Conservation (phyloP, 2,329 filamentous ascomycete genomes). For the Plenodomus tracheiphilus region DNA sequence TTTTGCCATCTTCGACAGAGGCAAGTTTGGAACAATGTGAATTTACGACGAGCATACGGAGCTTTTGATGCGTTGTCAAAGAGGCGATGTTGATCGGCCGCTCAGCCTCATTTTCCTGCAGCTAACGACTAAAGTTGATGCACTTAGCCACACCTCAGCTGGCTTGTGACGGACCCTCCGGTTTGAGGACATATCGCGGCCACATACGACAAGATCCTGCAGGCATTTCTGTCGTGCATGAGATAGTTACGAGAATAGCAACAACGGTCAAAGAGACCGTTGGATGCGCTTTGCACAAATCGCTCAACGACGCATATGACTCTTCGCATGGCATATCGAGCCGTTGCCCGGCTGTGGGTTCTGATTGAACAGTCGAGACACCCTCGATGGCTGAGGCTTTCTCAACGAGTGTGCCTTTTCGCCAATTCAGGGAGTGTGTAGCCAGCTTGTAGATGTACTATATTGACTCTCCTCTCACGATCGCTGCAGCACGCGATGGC, state of each 20-base stretch:
- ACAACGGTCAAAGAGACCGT: conserved; percentile 20
- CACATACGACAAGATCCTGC: conserved; percentile 19
- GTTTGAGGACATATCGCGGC: conserved; percentile 15
- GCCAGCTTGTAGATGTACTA: conserved; percentile 19
- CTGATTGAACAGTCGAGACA: conserved; percentile 33
- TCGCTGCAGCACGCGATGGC: conserved; percentile 16
- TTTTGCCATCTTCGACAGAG: conserved; percentile 11
- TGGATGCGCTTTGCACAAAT: conserved; percentile 27
- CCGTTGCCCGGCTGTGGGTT: conserved; percentile 25
- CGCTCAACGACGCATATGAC: conserved; percentile 32
- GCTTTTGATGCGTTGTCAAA: conserved; percentile 38
- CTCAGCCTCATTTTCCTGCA: conserved; percentile 39
- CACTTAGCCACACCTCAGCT: conserved; percentile 41
- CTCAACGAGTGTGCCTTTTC: conserved; percentile 20
- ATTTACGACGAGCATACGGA: conserved; percentile 14
- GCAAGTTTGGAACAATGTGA: conserved; percentile 2
- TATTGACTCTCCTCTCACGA: conserved; percentile 19
- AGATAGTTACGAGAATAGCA: conserved; percentile 36
- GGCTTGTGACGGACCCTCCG: conserved; percentile 30
- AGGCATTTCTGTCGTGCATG: conserved; percentile 15
- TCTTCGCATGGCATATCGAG: conserved; percentile 29
- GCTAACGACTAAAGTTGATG: conserved; percentile 21
- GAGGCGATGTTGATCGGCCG: conserved; percentile 33
- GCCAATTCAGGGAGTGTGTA: conserved; percentile 33
- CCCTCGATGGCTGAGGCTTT: conserved; percentile 21